Evolutionary conservation across 768 basidiomycete genomes (phyloP).

Genomic region (Lentinula edodes): DNA sequence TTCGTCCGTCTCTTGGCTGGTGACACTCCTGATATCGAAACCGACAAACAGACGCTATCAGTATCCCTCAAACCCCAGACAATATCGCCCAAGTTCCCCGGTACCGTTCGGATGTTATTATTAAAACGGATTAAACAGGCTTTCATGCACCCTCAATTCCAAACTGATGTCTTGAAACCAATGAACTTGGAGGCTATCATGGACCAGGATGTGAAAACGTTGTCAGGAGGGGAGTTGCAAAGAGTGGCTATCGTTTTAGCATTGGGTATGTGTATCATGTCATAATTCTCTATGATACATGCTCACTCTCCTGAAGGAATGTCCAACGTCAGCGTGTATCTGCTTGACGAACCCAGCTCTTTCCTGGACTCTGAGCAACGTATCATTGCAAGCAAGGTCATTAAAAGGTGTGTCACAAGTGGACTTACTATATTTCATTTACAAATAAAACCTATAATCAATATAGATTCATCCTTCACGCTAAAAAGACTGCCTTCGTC

Average conservation of each 20-base stretch:
- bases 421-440: neutral
- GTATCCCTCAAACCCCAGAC: slow-evolving; percentile 99
- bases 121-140: slow-evolving; percentile 91
- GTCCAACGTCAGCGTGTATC: slow-evolving; percentile 80
- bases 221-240: slow-evolving; percentile 98
- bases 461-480: slow-evolving; percentile 82
- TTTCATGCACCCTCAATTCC: slow-evolving; percentile 99
- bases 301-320: slow-evolving; percentile 38
- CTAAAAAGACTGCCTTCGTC: slow-evolving; percentile 97
- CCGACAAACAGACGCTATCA: slow-evolving; percentile 71
- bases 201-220: slow-evolving; percentile 96
- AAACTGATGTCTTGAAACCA: slow-evolving; percentile 95
- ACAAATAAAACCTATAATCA: neutral
- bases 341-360: slow-evolving; percentile 92
- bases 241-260: slow-evolving; percentile 95
- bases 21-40: slow-evolving; percentile 81
- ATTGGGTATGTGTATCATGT: slow-evolving; percentile 46
- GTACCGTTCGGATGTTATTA: slow-evolving; percentile 92
- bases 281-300: slow-evolving; percentile 9
- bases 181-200: slow-evolving; percentile 93
- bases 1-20: slow-evolving; percentile 95
- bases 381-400: slow-evolving; percentile 96
- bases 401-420: slow-evolving; percentile 66
- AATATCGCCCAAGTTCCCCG: slow-evolving; percentile 96
- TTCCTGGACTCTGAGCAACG: slow-evolving; percentile 99